phyloP scores from a whole-genome alignment of 2,329 filamentous ascomycete species.

The Aspergillus brunneoviolaceus region DNA sequence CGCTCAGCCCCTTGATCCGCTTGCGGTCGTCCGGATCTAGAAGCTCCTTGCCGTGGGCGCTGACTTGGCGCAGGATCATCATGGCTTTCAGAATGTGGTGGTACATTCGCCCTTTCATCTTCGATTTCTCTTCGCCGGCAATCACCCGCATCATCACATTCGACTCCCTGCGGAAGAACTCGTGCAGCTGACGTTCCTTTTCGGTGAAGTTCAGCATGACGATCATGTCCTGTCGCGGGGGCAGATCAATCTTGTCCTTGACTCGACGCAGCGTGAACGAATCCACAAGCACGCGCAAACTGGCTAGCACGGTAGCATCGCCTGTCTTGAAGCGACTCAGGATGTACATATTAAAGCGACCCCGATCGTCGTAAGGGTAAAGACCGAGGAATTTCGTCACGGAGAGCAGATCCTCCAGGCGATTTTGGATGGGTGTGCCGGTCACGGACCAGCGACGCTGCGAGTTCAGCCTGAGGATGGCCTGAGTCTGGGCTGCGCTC shows the following conservation, averaged over 20 bases:
- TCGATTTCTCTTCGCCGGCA: conserved; percentile 62
- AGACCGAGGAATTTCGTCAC: conserved; percentile 82
- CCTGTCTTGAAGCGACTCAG: conserved; percentile 82
- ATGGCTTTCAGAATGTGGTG: conserved; percentile 92
- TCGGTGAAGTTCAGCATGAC: conserved; percentile 72
- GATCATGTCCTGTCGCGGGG: conserved; percentile 69
- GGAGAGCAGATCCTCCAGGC: conserved; percentile 83
- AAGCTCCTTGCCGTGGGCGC: conserved; percentile 90
- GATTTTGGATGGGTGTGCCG: conserved; percentile 92
- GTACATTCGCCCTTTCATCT: conserved; percentile 81
- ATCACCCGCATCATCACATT: conserved; percentile 77
- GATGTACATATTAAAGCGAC: conserved; percentile 75
- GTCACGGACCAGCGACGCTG: conserved; percentile 94
- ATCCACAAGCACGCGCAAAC: conserved; percentile 84
- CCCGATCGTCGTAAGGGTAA: conserved; percentile 77
- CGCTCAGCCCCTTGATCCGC: conserved; percentile 76
- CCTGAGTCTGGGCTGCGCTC: conserved; percentile 76
- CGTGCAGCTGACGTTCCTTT: conserved; percentile 75
- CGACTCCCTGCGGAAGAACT: conserved; percentile 79
- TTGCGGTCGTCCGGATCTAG: conserved; percentile 80
- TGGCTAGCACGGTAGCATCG: conserved; percentile 74
- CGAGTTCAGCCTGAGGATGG: conserved; percentile 75
- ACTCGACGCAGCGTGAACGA: conserved; percentile 89
- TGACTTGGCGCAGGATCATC: conserved; percentile 82
- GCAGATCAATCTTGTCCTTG: conserved; percentile 87